phyloP scores from a whole-genome alignment of 2,329 filamentous ascomycete genomes.

The Penicillium psychrosexuale region DNA sequence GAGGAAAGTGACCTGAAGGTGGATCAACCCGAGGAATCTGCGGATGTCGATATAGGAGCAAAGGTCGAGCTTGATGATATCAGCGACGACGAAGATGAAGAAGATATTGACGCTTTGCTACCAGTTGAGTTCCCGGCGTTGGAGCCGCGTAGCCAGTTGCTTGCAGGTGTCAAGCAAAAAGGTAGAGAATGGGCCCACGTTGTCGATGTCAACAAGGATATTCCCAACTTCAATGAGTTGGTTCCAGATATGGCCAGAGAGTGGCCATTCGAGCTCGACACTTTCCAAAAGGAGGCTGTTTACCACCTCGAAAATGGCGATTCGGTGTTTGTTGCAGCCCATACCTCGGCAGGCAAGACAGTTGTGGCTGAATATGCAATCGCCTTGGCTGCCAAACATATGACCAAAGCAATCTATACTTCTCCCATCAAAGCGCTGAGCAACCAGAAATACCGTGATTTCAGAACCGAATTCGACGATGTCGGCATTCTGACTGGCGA shows the following conservation, averaged over 20 bases:
- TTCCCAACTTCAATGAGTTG: conserved; percentile 88
- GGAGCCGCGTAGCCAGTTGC: conserved; percentile 75
- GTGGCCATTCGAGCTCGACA: conserved; percentile 96
- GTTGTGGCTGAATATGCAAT: conserved; percentile 98
- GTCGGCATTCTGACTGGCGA: conserved; percentile 96
- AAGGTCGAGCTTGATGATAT: conserved; percentile 28
- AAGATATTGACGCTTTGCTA: conserved; percentile 77
- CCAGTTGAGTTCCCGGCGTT: conserved; percentile 91
- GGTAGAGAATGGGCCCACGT: conserved; percentile 96
- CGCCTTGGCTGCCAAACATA: conserved; percentile 91
- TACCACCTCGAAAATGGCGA: conserved; percentile 96
- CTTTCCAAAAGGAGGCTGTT: conserved; percentile 96
- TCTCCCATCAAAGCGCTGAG: conserved; percentile 97
- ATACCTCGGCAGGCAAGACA: conserved; percentile 96
- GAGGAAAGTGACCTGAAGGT: conserved; percentile 44
- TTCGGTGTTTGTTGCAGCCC: conserved; percentile 95
- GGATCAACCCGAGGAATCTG: conserved; percentile 50
- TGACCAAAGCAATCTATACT: conserved; percentile 99
- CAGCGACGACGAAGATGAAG: conserved; percentile 40
- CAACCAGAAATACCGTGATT: conserved; percentile 98
- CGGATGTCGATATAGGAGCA: conserved; percentile 33
- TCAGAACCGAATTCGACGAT: conserved; percentile 84
- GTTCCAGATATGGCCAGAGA: conserved; percentile 95
- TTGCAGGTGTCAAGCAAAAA: conserved; percentile 68
- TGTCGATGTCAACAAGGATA: conserved; percentile 90